Evolutionary conservation across 495 filamentous ascomycete genomes (phyloP), one percentile per base, ranked within the genome.

Genomic region (Bombardia bombarda): DNA sequence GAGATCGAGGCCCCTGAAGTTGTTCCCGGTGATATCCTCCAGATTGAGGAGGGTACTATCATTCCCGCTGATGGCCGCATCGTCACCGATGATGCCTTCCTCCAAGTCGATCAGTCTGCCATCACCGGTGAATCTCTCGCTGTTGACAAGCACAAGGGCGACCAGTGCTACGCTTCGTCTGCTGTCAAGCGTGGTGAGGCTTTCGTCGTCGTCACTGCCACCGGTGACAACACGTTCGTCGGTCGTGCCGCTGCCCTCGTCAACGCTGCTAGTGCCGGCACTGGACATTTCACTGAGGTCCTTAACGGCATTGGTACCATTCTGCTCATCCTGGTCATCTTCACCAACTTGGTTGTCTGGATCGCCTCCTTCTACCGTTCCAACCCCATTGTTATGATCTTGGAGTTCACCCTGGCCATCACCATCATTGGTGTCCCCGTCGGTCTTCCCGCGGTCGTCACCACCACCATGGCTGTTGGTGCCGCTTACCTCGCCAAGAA

Each of bases 391-490:
- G 75, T 83, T 41, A 58, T 59, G 16, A 92, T 94, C 47, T 74
- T 95, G 42, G 79, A 86, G 54, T 92, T 86, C 68, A 93, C 88
- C 25, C 82, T 78, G 37, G 86, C 84, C 51, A 82, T 95, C 52
- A 82, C 90, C 52, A 93, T 95, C 53, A 84, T 95, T 47, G 89
- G 89, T 77, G 89, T 95, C 21, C 89, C 89, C 42, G 89, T 95
- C 66, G 89, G 89, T 86, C 85, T 95, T 32, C 89, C 89, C 16
- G 89, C 90, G 45, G 89, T 95, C 59, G 90, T 90, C 46, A 95
- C 89, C 45, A 95, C 89, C 41, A 95, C 89, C 48, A 90, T 95
- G 87, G 88, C 89, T 67, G 89, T 95, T 56, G 89, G 89, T 68
- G 89, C 89, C 57, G 87, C 86, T 36, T 94, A 94, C 63, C 75